Base-by-base conservation (phyloP, 139 green algal species). In the Spirogloea muscicola region DNA sequence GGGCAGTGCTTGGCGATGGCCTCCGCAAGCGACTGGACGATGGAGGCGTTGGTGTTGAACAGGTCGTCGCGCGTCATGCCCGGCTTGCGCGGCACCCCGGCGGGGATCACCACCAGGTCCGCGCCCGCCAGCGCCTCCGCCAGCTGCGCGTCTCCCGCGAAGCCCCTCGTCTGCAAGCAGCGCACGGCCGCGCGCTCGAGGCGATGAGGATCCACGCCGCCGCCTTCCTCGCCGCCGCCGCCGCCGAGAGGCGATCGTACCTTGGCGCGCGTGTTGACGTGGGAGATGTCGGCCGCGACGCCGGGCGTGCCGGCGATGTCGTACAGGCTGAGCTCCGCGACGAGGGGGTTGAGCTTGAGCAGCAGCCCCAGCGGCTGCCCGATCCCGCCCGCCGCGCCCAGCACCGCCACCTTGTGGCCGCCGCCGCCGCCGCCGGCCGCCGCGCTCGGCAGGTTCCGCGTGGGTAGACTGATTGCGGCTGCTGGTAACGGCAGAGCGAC, bases 21-120 rank as follows among this genome's bases (percentile, higher is more conserved):
- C 81, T 94, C 87, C 1, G 88, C 76, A 57, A 98, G 86, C 2
- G 65, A 78, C 59, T 87, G 90, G 9, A 98, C 93, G 57, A 98
- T 98, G 75, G 91, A 87, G 0, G 72, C 72, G 67, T 98, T 98
- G 80, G 94, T 96, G 84, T 96, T 95, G 89, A 99, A 99, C 33
- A 99, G 90, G 68, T 99, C 95, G 77, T 98, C 92, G 66, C 95
- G 89, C 41, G 93, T 98, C 95, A 99, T 99, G 72, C 95, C 95
- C 18, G 95, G 95, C 88, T 99, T 99, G 67, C 95, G 87, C 3
- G 95, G 95, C 43, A 99, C 91, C 41, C 93, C 93, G 31, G 91
- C 90, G 27, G 95, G 95, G 55, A 99, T 97, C 69, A 99, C 83
- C 38, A 99, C 91, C 13, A 96, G 72, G 48, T 96, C 87, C 9